Evolutionary conservation across 352 stramenopile species (phyloP), one percentile per base, ranked within the genome.

Genomic region (Phytopythium oedochilum): DNA sequence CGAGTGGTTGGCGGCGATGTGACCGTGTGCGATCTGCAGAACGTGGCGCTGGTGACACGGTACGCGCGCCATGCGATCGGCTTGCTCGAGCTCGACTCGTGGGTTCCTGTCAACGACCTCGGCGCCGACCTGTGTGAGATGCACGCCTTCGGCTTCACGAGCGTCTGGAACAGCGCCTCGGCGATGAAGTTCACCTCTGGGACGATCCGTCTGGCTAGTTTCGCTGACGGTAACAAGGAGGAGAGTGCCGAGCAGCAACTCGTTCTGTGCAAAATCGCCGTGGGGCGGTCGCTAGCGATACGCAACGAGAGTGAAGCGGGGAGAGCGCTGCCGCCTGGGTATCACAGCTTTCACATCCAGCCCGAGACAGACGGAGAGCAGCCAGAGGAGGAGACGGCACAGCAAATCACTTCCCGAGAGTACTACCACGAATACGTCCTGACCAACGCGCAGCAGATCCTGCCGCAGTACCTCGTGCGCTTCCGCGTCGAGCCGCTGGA

Each of bases 351-450:
- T 46, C 88, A 89, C 47, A 25, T 94, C 22, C 49, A 60, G 45
- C 57, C 47, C 7, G 47, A 63, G 4, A 10, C 28, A 3, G 14
- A 25, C 15, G 31, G 40, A 25, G 39, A 50, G 32, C 51, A 43
- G 4, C 40, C 28, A 4, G 40, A 63, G 28, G 63, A 63, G 5
- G 45, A 59, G 5, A 53, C 57, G 4, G 56, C 52, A 7, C 22
- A 50, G 25, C 44, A 26, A 26, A n/a, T 1, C 0, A 2, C 28
- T 14, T 8, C 25, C 17, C 31, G 20, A 8, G 46, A 45, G 2
- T 87, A 88, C 51, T 86, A 78, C 52, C 83, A 92, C 63, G 76
- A 89, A 57, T 94, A 94, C 53, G 80, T 90, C 35, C 35, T 94
- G 28, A 75, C 54, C 25, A 86, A 83, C 38, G 69, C 78, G 1